Percentiles rank a stretch among this genome's conserved stretches.
phyloP scores from a whole-genome alignment of 1,284 basidiomycete species.

The Apiotrichum porosum region DNA sequence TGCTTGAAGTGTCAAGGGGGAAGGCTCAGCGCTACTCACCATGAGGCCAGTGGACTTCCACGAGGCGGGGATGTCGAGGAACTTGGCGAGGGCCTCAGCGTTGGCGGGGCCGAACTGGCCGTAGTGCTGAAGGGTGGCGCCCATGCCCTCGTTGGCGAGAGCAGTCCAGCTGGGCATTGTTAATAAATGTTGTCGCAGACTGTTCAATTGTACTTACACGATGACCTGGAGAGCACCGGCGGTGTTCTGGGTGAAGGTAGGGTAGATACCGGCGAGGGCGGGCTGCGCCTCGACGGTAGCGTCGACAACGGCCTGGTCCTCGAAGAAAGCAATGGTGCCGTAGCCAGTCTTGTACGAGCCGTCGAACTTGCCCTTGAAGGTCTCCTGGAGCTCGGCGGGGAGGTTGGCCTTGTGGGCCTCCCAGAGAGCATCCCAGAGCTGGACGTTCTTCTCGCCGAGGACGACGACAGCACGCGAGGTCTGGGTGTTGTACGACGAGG shows the following conservation, averaged over 20 bases:
- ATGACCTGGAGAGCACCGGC: slow-evolving; percentile 42
- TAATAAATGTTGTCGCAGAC: no score
- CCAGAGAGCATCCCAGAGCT: slow-evolving; percentile 49
- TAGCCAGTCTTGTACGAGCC: slow-evolving; percentile 45
- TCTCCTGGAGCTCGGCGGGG: slow-evolving; percentile 2
- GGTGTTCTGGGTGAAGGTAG: slow-evolving; percentile 13
- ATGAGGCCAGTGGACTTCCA: slow-evolving; percentile 46
- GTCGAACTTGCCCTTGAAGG: slow-evolving; percentile 32
- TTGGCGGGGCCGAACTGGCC: slow-evolving; percentile 17
- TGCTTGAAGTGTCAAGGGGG: no score
- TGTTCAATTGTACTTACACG: no score
- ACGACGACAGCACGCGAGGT: slow-evolving; percentile 50
- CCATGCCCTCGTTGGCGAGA: slow-evolving; percentile 45
- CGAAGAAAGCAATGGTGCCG: slow-evolving; percentile 53
- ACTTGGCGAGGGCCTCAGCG: slow-evolving; percentile 27
- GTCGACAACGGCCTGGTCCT: slow-evolving; percentile 49
- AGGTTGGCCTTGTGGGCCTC: slow-evolving; percentile 11
- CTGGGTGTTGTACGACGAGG: slow-evolving; percentile 51
- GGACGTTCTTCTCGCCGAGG: slow-evolving; percentile 47
- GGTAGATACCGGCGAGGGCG: slow-evolving; percentile 14
- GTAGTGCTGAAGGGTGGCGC: slow-evolving; percentile 44
- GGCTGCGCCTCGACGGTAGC: slow-evolving; percentile 48
- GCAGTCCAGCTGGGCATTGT: slow-evolving; percentile 48
- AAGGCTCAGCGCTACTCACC: no score
- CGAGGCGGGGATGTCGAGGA: slow-evolving; percentile 35